Percentiles rank a stretch among this genome's conserved stretches.
phyloP scores from a whole-genome alignment of 169 alveolate species.

The Miamiensis avidus region DNA sequence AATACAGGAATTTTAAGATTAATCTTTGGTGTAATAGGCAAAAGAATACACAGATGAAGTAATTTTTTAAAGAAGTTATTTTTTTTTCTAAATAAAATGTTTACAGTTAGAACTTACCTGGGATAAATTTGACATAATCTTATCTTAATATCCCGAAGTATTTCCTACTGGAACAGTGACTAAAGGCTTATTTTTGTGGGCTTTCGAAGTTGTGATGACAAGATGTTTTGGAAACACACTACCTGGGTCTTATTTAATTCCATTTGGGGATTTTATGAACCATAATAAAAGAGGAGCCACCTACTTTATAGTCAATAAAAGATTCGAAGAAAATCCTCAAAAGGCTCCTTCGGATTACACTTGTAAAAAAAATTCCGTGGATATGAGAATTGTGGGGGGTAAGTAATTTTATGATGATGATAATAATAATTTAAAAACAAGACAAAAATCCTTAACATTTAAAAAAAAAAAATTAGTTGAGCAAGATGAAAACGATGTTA shows the following conservation, averaged over 20 bases:
- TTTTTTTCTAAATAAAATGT: too few relatives aligned
- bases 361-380: constrained; percentile 11
- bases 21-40: constrained; percentile 1
- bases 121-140: neutral
- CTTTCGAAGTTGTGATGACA: constrained; percentile 44
- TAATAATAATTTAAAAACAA: neutral
- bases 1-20: constrained; percentile 32
- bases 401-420: too few relatives aligned
- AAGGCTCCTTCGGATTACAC: constrained; percentile 10
- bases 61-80: neutral
- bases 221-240: constrained; percentile 62
- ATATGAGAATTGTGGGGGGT: constrained; percentile 12
- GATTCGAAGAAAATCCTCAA: constrained; percentile 14
- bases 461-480: neutral
- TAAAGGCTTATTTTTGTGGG: constrained; percentile 15
- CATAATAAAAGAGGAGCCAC: constrained; percentile 42
- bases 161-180: neutral
- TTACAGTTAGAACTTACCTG: neutral
- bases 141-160: neutral
- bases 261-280: constrained; percentile 64
- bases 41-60: constrained; percentile 14
- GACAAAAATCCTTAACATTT: neutral
- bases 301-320: constrained; percentile 18
- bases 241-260: constrained; percentile 53
- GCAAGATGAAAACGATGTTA: neutral